Base-by-base conservation (phyloP, 257 asterid genomes). In the Primulina eburnea region DNA sequence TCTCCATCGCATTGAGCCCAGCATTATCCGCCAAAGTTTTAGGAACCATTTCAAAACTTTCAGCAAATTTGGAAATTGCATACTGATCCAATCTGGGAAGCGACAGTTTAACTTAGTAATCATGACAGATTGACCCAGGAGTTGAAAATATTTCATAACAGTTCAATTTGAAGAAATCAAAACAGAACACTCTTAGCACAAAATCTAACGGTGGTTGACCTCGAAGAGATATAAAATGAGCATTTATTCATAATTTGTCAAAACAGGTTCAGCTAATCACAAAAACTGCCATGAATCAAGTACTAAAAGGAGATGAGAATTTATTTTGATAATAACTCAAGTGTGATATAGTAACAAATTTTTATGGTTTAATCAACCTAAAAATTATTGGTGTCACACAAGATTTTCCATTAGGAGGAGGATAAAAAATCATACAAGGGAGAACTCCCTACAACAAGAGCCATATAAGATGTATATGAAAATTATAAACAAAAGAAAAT, bases 1-100 rank as follows among this genome's bases (percentile, higher is more conserved):
- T 86, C 81, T 94, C 99, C 79, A 89, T 86, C 3, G 99, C 93
- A 81, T 87, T 94, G 59, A 94, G 95, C 76, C 99, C 99, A 34
- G 97, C 99, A 85, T 94, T 94, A 61, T 94, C 99, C 37, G 99
- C 91, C 80, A 94, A 76, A n/a, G 87, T 94, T 77, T 89, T 91
- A 7, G 97, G 98, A 63, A 94, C 72, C 97, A 91, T 87, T 82
- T 94, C 99, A 84, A 94, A 94, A 75, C 99, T 86, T 84, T 91
- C 99, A 11, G 97, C 96, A 80, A 94, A 91, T 68, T 94, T 94
- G 65, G 97, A 88, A 76, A 94, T 88, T 21, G 97, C 99, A 78
- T 89, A 89, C 80, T 94, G 98, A 84, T 94, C 99, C 82, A 94
- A 77, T 71, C 99, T 94, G 95, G 72, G 79, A 71, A 18, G 60